phyloP scores from a whole-genome alignment of 108 stramenopile species.

The Skeletonema menzelii region DNA sequence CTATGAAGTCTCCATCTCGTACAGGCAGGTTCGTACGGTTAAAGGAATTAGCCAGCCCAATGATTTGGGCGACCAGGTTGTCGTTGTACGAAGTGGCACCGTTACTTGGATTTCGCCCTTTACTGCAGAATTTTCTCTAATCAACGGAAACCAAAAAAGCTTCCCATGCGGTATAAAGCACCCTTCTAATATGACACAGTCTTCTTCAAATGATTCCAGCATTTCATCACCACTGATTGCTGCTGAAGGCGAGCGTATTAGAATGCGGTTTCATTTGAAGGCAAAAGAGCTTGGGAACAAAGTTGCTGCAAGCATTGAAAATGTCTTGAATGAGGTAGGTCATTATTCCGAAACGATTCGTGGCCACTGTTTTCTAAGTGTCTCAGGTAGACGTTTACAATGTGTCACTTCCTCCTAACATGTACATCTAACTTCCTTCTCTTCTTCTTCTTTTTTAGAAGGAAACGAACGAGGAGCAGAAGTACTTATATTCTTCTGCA shows the following conservation, averaged over 20 bases:
- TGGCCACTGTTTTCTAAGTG: no score
- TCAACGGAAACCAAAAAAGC: constrained; percentile 29
- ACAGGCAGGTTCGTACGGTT: constrained; percentile 27
- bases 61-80: constrained; percentile 52
- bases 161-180: constrained; percentile 69
- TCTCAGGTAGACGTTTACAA: no score
- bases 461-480: constrained; percentile 17
- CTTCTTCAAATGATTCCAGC: constrained; percentile 9
- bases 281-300: constrained; percentile 38
- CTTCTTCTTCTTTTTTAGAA: neutral
- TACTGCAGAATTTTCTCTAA: constrained; percentile 45
- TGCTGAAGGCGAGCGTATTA: constrained; percentile 58
- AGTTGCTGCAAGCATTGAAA: constrained; percentile 41
- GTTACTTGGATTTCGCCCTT: constrained; percentile 70
- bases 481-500: constrained; percentile 20
- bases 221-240: constrained; percentile 40
- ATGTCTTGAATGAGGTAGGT: constrained; percentile 60
- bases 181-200: constrained; percentile 43
- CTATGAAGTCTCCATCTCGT: constrained; percentile 23
- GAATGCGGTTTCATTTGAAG: constrained; percentile 52
- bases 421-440: neutral
- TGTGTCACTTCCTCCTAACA: neutral
- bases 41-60: constrained; percentile 5
- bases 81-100: constrained; percentile 49
- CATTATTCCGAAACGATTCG: neutral